Percentiles rank a stretch among this genome's conserved stretches.
Conservation (phyloP, 2,329 filamentous ascomycete species). For the Metarhizium robertsii region DNA sequence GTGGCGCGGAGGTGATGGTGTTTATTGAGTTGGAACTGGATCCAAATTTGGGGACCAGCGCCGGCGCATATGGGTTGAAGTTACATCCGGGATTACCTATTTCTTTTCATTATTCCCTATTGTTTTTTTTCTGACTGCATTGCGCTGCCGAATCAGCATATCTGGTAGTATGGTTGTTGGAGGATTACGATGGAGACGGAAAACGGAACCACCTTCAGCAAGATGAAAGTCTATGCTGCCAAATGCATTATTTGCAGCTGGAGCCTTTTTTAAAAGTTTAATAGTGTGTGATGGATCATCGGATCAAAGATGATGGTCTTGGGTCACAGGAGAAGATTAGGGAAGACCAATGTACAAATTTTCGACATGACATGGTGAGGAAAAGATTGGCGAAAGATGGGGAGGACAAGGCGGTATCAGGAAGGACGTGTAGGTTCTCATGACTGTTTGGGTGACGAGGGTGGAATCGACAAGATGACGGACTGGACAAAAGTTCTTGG, state of each 20-base stretch:
- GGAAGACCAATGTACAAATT: background rate
- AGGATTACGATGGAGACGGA: background rate
- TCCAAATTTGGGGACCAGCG: conserved; percentile 18
- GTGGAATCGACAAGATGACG: conserved; percentile 1
- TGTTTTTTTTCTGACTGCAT: conserved; percentile 13
- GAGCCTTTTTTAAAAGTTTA: background rate
- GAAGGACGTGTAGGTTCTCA: background rate
- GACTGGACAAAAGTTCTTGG: conserved; percentile 2
- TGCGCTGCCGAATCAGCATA: conserved; percentile 9
- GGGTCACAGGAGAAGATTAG: background rate
- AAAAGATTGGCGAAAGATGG: background rate
- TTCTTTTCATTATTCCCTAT: background rate
- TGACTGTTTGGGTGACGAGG: background rate
- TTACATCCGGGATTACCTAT: conserved; percentile 9
- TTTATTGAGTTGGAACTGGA: conserved; percentile 22
- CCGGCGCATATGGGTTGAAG: conserved; percentile 11
- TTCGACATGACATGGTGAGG: background rate
- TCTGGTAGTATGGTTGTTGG: conserved; percentile 4
- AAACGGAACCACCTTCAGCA: background rate
- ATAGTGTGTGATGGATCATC: background rate
- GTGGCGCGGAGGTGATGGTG: conserved; percentile 12
- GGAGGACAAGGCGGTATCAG: background rate
- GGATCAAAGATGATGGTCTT: background rate
- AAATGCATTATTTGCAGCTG: background rate
- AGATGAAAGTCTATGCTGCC: background rate